phyloP scores from a whole-genome alignment of 805 yeast species.

The Yueomyces sinensis region DNA sequence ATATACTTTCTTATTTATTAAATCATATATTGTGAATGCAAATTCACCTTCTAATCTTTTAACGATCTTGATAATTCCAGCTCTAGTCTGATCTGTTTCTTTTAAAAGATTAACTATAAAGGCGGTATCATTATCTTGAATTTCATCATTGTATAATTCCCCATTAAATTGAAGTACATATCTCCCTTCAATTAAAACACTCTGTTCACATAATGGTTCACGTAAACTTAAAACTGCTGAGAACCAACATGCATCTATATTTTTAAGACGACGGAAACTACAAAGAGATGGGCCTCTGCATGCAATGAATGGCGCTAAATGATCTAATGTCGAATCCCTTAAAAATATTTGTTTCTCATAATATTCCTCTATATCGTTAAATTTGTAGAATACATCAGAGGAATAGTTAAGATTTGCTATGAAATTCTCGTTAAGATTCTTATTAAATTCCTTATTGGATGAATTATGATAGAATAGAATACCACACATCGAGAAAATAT shows the following conservation, averaged over 20 bases:
- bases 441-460: too few relatives aligned
- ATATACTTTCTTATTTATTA: conserved; percentile 29
- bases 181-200: conserved; percentile 28
- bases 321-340: not conserved
- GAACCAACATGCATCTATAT: conserved; percentile 23
- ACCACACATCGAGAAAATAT: too few relatives aligned
- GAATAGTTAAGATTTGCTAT: too few relatives aligned
- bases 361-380: too few relatives aligned
- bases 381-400: too few relatives aligned
- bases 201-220: conserved; percentile 69
- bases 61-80: conserved; percentile 30
- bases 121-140: conserved; percentile 49
- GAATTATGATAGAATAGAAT: too few relatives aligned
- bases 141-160: conserved; percentile 59
- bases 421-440: too few relatives aligned
- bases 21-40: conserved; percentile 46
- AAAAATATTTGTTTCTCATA: too few relatives aligned
- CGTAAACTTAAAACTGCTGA: conserved; percentile 76
- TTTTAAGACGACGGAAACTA: conserved; percentile 11
- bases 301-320: conserved; percentile 32
- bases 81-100: conserved; percentile 13
- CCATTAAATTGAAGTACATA: conserved; percentile 74
- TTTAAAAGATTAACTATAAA: conserved; percentile 32
- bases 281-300: conserved; percentile 57
- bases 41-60: conserved; percentile 62